Base-by-base conservation (phyloP, 495 filamentous ascomycete species). In the Penicillium robsamsonii region DNA sequence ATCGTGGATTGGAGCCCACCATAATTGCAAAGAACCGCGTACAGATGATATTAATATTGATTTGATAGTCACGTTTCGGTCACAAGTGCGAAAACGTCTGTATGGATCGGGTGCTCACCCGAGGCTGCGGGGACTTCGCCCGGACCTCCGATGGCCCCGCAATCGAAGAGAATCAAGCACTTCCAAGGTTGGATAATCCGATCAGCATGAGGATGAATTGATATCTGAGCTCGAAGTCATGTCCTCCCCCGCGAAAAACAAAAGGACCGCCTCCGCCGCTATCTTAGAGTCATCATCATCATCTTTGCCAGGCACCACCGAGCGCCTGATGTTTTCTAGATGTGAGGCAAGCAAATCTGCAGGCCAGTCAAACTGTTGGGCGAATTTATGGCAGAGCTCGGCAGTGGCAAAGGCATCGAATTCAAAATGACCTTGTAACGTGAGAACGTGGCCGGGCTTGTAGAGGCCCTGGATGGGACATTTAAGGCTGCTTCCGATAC, bases 391-490 rank as follows among this genome's bases (percentile, higher is more conserved):
- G 12, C 57, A 61, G 18, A 63, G 46, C 29, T 64, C 54, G 3
- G 38, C 45, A 27, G 43, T 70, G 3, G 66, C 64, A 46, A 69
- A 70, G 0, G 45, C 31, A 49, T 72, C 69, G 46, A 73, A 65
- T 38, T 67, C 70, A 35, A 67, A 64, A 57, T 71, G 66, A 0
- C 66, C 63, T 51, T 70, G 66, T 9, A 65, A 56, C 4, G 70
- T 67, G 17, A 72, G 62, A 17, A 70, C 56, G 5, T 63, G 41
- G 0, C 56, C 56, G 1, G 60, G 60, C 18, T 62, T 42, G 33
- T 70, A 74, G 1, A 74, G 53, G 13, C 71, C 67, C 37, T 73
- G 70, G 7, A 70, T 66, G 1, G 59, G 57, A 18, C 65, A 70
- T 13, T 57, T 57, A 2, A 17, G 47, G 41, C 47, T 68, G 38